These are phyloP conservation scores for Penicillium pancosmium DNA, from an alignment of 495 filamentous ascomycete species.

Conservation along the genomic window DNA sequence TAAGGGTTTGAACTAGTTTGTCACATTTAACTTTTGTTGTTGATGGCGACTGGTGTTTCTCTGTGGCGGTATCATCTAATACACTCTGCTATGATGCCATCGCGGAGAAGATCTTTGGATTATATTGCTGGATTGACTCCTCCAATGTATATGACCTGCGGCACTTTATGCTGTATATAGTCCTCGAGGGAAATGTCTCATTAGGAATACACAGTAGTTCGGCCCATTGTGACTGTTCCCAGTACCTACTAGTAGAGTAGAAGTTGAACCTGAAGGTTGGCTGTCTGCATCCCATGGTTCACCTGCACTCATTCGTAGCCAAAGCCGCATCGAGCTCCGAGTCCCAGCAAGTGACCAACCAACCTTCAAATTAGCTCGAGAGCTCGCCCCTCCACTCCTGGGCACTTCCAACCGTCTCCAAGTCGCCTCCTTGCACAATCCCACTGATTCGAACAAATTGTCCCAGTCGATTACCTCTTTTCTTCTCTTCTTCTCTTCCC, in stretches of 20 bases:
- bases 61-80: conserved; percentile 27
- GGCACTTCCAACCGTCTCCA: too few relatives aligned
- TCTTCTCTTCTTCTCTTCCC: background rate
- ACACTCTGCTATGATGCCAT: conserved; percentile 8
- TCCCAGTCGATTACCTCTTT: background rate
- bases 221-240: background rate
- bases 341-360: too few relatives aligned
- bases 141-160: conserved; percentile 40
- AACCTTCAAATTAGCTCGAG: too few relatives aligned
- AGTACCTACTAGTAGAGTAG: too few relatives aligned
- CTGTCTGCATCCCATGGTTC: too few relatives aligned
- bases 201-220: conserved; percentile 20
- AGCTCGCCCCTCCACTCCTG: too few relatives aligned
- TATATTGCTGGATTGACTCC: conserved; percentile 20
- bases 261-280: too few relatives aligned
- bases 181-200: conserved; percentile 21
- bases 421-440: too few relatives aligned
- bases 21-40: background rate
- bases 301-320: too few relatives aligned
- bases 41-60: conserved; percentile 1
- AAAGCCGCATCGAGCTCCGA: too few relatives aligned
- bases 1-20: conserved; percentile 6
- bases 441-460: background rate
- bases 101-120: conserved; percentile 3
- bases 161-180: conserved; percentile 43